phyloP scores from a whole-genome alignment of 2,329 filamentous ascomycete species.

The Botrytis deweyae region DNA sequence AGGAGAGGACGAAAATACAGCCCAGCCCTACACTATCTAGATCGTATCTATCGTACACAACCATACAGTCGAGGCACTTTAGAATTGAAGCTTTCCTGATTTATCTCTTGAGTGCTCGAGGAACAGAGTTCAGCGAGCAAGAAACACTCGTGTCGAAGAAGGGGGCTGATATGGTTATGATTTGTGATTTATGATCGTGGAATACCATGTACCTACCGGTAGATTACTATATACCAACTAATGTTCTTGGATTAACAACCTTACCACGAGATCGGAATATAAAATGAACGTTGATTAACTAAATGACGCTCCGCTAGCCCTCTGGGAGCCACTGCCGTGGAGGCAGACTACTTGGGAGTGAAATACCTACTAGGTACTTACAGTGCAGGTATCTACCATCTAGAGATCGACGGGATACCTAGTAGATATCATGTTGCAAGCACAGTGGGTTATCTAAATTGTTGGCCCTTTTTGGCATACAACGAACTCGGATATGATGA shows the following conservation, averaged over 20 bases:
- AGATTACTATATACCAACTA: background rate
- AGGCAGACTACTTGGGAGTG: background rate
- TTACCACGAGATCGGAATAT: background rate
- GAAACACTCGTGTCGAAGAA: background rate
- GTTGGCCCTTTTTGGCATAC: background rate
- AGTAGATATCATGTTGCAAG: background rate
- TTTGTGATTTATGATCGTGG: too few relatives aligned
- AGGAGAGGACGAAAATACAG: background rate
- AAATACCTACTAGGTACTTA: background rate
- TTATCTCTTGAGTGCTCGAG: too few relatives aligned
- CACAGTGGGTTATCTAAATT: background rate
- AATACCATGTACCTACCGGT: background rate
- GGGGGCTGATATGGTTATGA: too few relatives aligned
- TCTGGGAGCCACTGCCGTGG: conserved; percentile 6
- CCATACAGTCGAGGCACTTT: too few relatives aligned
- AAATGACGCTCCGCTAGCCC: background rate
- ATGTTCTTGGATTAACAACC: background rate
- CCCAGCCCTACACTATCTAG: background rate
- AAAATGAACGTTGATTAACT: background rate
- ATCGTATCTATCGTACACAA: background rate
- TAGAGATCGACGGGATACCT: too few relatives aligned
- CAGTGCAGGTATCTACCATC: background rate
- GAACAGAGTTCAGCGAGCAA: too few relatives aligned
- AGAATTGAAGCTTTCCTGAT: too few relatives aligned
- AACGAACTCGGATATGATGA: background rate